phyloP scores from a whole-genome alignment of 1,284 basidiomycete genomes.

The Cystobasidium pallidum region DNA sequence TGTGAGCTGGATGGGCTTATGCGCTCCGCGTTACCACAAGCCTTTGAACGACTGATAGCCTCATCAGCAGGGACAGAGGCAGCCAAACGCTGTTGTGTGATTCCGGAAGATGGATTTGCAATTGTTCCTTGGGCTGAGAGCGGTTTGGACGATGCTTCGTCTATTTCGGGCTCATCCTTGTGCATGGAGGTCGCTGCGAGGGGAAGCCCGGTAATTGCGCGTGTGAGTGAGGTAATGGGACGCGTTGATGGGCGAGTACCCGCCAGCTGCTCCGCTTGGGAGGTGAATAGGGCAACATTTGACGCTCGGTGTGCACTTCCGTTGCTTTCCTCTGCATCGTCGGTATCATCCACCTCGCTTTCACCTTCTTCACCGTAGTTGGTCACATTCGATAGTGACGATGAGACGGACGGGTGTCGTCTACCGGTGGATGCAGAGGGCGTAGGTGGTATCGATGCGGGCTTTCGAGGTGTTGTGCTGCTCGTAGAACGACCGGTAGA shows the following conservation, averaged over 20 bases:
- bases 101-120: background rate
- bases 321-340: background rate
- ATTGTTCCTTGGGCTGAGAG: background rate
- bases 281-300: background rate
- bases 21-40: background rate
- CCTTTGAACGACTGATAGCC: background rate
- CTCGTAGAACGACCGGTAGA: too few relatives aligned
- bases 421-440: background rate
- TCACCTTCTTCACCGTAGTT: conserved; percentile 18
- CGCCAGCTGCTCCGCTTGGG: background rate
- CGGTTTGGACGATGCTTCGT: background rate
- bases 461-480: background rate
- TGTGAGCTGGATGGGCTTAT: background rate
- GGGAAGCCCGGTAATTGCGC: conserved; percentile 14
- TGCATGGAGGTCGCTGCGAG: conserved; percentile 7
- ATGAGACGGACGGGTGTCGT: conserved; percentile 15
- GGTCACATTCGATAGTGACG: conserved; percentile 33
- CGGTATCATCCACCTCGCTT: background rate
- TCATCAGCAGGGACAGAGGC: background rate
- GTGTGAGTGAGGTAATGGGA: conserved; percentile 10
- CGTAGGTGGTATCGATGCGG: background rate
- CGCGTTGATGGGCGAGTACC: background rate
- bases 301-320: background rate
- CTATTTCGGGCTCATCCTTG: background rate
- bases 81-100: conserved; percentile 17